phyloP scores from a whole-genome alignment of 805 yeast species.

The Lachancea sp. region DNA sequence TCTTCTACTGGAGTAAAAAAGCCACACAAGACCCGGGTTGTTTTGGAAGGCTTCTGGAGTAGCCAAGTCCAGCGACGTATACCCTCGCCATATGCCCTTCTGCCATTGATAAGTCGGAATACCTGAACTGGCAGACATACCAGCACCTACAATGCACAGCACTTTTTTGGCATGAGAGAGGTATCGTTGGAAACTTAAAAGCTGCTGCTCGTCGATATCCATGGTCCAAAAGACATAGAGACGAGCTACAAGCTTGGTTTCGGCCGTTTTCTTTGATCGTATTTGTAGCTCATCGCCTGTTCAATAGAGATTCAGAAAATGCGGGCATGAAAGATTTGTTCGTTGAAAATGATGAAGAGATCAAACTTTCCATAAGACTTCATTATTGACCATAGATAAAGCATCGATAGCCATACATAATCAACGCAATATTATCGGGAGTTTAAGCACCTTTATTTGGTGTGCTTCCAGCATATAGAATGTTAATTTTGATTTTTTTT shows the following conservation, averaged over 20 bases:
- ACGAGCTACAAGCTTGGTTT: background rate
- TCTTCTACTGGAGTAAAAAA: constrained; percentile 70
- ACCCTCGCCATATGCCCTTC: constrained; percentile 71
- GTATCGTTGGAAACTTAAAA: constrained; percentile 44
- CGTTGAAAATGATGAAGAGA: background rate
- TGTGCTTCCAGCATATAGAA: too few relatives aligned
- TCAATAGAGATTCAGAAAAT: too few relatives aligned
- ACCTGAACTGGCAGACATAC: constrained; percentile 73
- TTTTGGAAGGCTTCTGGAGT: constrained; percentile 84
- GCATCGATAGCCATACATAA: too few relatives aligned
- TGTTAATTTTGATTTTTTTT: too few relatives aligned
- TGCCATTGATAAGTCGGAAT: constrained; percentile 66
- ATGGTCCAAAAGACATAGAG: background rate
- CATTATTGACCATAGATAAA: too few relatives aligned
- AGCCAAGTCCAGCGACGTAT: constrained; percentile 75
- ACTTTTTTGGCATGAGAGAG: constrained; percentile 42
- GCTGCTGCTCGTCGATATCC: constrained; percentile 11
- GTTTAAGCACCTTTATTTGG: too few relatives aligned
- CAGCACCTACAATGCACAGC: constrained; percentile 74
- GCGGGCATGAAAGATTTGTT: background rate
- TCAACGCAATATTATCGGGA: too few relatives aligned
- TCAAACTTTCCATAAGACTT: background rate
- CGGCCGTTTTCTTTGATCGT: background rate
- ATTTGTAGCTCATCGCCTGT: background rate
- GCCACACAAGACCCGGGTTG: constrained; percentile 89